Evolutionary conservation across 2,329 filamentous ascomycete species (phyloP).

Genomic region (Chaetomiaceae sp.): DNA sequence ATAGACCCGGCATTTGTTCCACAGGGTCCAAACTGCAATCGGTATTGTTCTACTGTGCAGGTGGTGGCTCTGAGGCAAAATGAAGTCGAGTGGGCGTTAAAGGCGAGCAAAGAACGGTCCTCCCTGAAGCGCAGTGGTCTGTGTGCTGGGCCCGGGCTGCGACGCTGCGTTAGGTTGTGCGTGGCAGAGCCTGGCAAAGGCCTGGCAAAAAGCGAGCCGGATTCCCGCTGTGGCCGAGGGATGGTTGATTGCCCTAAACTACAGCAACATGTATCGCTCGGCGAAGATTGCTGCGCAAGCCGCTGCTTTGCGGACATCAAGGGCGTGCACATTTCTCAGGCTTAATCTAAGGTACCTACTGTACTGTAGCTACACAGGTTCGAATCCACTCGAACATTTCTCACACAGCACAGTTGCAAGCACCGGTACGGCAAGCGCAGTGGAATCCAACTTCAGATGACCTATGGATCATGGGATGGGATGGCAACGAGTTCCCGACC

Average conservation of each 20-base stretch:
- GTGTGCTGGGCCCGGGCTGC: constrained; percentile 5
- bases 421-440: no score
- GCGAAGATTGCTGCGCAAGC: not conserved
- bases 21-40: not conserved
- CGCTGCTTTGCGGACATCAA: not conserved
- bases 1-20: constrained; percentile 3
- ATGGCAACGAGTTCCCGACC: no score
- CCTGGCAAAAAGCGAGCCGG: constrained; percentile 14
- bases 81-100: no score
- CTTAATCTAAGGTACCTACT: no score
- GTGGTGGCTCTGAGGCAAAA: not conserved
- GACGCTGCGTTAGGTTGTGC: constrained; percentile 13
- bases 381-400: not conserved
- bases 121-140: constrained; percentile 8
- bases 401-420: no score
- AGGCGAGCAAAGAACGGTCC: not conserved
- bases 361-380: not conserved
- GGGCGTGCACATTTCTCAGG: not conserved
- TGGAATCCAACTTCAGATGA: no score
- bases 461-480: no score
- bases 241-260: constrained; percentile 14
- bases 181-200: constrained; percentile 15
- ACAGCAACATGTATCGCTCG: constrained; percentile 18
- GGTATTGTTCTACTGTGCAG: not conserved
- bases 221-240: constrained; percentile 16